Evolutionary conservation across 352 stramenopile species (phyloP), one percentile per base, ranked within the genome.

Genomic region (Phytopythium cucurbitacearum): DNA sequence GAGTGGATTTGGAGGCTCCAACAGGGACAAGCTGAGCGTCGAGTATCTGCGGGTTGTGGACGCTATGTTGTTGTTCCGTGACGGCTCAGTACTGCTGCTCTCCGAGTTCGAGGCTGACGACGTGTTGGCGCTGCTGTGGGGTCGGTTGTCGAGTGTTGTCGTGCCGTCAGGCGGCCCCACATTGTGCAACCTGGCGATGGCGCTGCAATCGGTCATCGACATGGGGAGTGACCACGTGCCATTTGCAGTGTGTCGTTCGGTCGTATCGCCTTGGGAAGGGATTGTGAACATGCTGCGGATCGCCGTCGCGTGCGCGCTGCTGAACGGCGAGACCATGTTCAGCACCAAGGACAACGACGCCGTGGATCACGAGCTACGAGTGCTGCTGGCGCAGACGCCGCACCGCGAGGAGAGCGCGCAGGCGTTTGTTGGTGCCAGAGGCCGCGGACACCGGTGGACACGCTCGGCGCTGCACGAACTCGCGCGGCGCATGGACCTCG

Each of bases 391-490:
- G 35, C 48, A 36, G 5, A 10, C 69, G 8, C 6, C 3, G 1
- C 37, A 63, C 28, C 64, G 61, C 54, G 62, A 76, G 40, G 12
- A 28, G 7, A 61, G 38, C 1, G 35, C 76, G n/a, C 58, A 50
- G 28, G 60, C 64, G 35, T 78, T 76, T 49, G 56, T 77, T 3
- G 53, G 43, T 13, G 66, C 54, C 3, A 59, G 67, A 21, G 64
- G 67, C 3, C 63, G 65, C 9, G 40, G 48, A 7, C 57, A 77
- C 53, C 60, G 64, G 15, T 85, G 69, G 71, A 57, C 53, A 9
- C 58, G 57, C 35, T 82, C 71, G 40, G 64, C 70, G 28, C 49
- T 85, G 40, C 67, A 78, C 40, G 48, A 76, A 16, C 51, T 82
- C 12, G 69, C 60, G 44, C 59, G 62, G 36, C 53, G 54, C 5